Conservation (phyloP, 176 grass and related monocot genomes). For the Oryza officinalis region DNA sequence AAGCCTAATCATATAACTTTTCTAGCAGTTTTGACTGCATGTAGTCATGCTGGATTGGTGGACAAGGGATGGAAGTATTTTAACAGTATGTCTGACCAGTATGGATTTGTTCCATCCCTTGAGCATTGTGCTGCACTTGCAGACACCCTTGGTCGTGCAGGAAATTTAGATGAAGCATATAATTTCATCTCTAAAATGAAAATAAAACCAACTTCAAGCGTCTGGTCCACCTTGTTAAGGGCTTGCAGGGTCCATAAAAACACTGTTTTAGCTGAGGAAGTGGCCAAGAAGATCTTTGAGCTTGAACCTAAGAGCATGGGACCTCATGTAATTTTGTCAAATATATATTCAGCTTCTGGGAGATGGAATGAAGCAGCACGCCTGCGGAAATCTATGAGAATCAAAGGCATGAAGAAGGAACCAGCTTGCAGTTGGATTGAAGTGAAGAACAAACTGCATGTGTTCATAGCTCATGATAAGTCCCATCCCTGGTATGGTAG, state of each 20-base stretch:
- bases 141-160: constrained; percentile 63
- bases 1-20: constrained; percentile 71
- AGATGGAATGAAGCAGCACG: constrained; percentile 70
- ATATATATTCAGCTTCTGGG: constrained; percentile 65
- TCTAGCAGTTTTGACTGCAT: constrained; percentile 66
- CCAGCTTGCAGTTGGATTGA: constrained; percentile 85
- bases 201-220: constrained; percentile 70
- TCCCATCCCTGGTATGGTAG: constrained; percentile 66
- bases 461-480: constrained; percentile 68
- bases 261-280: constrained; percentile 56
- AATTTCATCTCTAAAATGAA: constrained; percentile 66
- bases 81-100: constrained; percentile 53
- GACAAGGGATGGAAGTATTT: constrained; percentile 65
- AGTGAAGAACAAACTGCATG: constrained; percentile 57
- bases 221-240: constrained; percentile 72
- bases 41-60: constrained; percentile 81
- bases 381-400: constrained; percentile 58
- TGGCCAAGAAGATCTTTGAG: constrained; percentile 60
- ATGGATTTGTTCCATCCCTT: constrained; percentile 58
- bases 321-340: constrained; percentile 68
- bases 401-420: constrained; percentile 68
- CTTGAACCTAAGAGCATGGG: constrained; percentile 63
- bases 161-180: constrained; percentile 68
- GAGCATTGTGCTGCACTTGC: constrained; percentile 65
- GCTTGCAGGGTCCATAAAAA: constrained; percentile 72